Percentiles rank a stretch among this genome's conserved stretches.
phyloP scores from a whole-genome alignment of 1,139 yeast species.

The Blastobotrys apis region DNA sequence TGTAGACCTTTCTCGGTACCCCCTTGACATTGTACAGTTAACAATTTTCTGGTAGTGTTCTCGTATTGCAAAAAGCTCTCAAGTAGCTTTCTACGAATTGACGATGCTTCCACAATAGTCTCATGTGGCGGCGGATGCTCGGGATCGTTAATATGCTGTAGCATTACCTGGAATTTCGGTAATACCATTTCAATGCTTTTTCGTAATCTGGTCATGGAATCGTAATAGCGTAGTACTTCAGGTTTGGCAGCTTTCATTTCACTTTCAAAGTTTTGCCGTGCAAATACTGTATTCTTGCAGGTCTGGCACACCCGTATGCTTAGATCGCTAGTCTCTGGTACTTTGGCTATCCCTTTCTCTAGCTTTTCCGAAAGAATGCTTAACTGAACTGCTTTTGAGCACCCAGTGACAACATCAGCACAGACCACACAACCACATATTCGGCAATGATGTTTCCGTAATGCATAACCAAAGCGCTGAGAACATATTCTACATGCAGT shows the following conservation, averaged over 20 bases:
- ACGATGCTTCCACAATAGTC: conserved; percentile 37
- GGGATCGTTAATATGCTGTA: conserved; percentile 35
- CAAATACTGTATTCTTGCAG: conserved; percentile 62
- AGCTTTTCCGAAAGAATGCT: conserved; percentile 43
- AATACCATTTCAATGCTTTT: conserved; percentile 38
- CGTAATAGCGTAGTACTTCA: conserved; percentile 32
- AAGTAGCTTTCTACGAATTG: conserved; percentile 41
- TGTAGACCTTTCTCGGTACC: conserved; percentile 43
- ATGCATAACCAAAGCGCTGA: conserved; percentile 50
- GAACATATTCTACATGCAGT: conserved; percentile 63
- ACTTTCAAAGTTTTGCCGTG: conserved; percentile 48
- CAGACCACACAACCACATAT: conserved; percentile 82
- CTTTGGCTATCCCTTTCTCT: conserved; percentile 20
- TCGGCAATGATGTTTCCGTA: conserved; percentile 84
- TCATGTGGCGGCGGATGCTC: conserved; percentile 32
- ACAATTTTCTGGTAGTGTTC: conserved; percentile 40
- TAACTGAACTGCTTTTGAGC: conserved; percentile 72
- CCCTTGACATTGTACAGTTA: conserved; percentile 31
- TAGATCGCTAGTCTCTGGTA: conserved; percentile 27
- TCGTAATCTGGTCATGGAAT: conserved; percentile 36
- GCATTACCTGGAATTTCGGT: conserved; percentile 42
- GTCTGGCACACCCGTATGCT: conserved; percentile 57
- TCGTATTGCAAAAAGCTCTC: conserved; percentile 47
- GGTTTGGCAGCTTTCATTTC: conserved; percentile 36
- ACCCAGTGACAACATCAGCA: conserved; percentile 55